Conservation (phyloP, 2,329 filamentous ascomycete genomes). For the Eurotiales sp. region DNA sequence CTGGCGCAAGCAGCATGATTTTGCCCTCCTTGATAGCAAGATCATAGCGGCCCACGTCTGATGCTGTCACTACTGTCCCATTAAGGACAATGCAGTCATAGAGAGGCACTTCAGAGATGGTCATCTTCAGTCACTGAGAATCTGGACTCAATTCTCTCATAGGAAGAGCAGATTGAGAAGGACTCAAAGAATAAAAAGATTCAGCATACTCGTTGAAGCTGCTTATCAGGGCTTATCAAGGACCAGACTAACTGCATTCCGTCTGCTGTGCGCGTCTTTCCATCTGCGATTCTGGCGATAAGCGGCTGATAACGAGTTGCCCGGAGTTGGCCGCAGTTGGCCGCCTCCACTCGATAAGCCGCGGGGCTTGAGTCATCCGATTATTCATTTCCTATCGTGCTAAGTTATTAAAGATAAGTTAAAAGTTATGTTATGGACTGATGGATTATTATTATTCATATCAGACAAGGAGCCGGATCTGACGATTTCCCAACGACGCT, state of each 20-base stretch:
- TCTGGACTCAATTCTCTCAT: not conserved
- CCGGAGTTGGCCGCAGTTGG: not conserved
- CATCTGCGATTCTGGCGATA: not conserved
- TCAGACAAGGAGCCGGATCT: no score
- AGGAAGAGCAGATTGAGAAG: not conserved
- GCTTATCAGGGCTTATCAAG: not conserved
- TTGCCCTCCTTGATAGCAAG: constrained; percentile 44
- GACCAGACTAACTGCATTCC: not conserved
- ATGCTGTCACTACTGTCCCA: constrained; percentile 43
- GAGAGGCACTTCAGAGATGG: not conserved
- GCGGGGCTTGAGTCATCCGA: no score
- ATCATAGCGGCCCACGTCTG: constrained; percentile 41
- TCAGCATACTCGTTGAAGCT: not conserved
- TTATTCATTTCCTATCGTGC: no score
- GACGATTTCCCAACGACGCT: no score
- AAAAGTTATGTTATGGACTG: no score
- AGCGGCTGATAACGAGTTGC: not conserved
- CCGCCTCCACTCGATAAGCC: no score
- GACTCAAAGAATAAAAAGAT: not conserved
- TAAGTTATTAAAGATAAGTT: no score
- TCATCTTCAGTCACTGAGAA: constrained; percentile 5
- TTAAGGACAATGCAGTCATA: constrained; percentile 44
- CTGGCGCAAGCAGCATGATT: constrained; percentile 39
- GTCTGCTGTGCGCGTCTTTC: no score
- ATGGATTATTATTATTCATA: no score